Conservation (phyloP, 306 rosid species). For the Vigna reflexopilosa region DNA sequence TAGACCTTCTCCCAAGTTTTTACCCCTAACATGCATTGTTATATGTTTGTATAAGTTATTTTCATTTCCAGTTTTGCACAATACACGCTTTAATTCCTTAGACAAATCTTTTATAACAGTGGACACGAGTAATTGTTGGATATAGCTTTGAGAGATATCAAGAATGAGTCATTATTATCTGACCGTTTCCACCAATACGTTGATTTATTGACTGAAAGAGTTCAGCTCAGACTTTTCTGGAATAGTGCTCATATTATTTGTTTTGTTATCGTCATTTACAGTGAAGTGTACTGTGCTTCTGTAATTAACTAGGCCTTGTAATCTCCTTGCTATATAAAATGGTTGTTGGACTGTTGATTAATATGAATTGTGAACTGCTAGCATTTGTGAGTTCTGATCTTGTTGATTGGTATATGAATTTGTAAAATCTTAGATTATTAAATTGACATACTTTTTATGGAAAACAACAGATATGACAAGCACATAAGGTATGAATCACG, state of each 20-base stretch:
- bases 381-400: neutral
- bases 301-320: conserved; percentile 16
- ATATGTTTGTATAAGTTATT: neutral
- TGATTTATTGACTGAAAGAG: conserved; percentile 1
- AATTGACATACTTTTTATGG: conserved; percentile 39
- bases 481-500: conserved; percentile 87
- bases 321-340: conserved; percentile 19
- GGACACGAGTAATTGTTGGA: neutral
- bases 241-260: neutral
- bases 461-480: conserved; percentile 75
- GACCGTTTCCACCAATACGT: neutral
- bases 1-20: neutral
- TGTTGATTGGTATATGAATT: conserved; percentile 19
- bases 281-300: neutral
- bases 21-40: neutral
- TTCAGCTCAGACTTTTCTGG: conserved; percentile 7
- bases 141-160: conserved; percentile 8
- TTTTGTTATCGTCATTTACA: conserved; percentile 4
- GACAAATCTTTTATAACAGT: neutral
- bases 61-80: neutral
- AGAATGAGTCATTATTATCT: neutral
- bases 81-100: neutral
- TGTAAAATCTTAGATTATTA: neutral
- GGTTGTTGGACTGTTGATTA: neutral
- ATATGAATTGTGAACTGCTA: neutral